Conservation (phyloP, 73 alveolate species). For the Tetrahymena elliotti region DNA sequence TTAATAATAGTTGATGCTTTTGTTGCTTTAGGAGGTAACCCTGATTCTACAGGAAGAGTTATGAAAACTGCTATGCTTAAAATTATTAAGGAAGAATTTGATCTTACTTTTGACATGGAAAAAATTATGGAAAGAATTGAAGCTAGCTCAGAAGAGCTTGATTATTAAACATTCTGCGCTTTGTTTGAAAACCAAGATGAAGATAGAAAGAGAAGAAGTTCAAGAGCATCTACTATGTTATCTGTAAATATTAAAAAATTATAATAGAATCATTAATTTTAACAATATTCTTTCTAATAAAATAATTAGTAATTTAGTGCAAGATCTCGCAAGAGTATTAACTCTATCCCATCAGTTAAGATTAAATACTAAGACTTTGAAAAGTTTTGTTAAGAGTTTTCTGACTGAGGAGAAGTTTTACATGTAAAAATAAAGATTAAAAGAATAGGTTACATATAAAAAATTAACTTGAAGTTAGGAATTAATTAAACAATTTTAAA, state of each 20-base stretch:
- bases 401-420: background rate
- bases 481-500: too few species aligned
- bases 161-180: slow-evolving; percentile 60
- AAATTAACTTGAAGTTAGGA: too few species aligned
- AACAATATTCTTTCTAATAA: background rate
- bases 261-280: too few species aligned
- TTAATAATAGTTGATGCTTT: slow-evolving; percentile 60
- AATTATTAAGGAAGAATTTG: slow-evolving; percentile 61
- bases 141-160: slow-evolving; percentile 51
- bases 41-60: slow-evolving; percentile 47
- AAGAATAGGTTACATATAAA: too few species aligned
- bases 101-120: slow-evolving; percentile 61
- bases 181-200: slow-evolving; percentile 38
- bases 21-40: slow-evolving; percentile 74
- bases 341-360: background rate
- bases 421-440: too few species aligned
- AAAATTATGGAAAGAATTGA: slow-evolving; percentile 60
- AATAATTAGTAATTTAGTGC: background rate
- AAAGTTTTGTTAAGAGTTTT: background rate
- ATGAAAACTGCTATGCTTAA: slow-evolving; percentile 42
- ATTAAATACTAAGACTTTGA: background rate
- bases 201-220: slow-evolving; percentile 1
- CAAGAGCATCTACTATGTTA: slow-evolving; percentile 6
- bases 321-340: background rate
- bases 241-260: background rate